A percentile compares a stretch with the other conserved stretches of the same genome.
Conservation (phyloP, 352 stramenopile genomes). For the Phytophthora foliorum region DNA sequence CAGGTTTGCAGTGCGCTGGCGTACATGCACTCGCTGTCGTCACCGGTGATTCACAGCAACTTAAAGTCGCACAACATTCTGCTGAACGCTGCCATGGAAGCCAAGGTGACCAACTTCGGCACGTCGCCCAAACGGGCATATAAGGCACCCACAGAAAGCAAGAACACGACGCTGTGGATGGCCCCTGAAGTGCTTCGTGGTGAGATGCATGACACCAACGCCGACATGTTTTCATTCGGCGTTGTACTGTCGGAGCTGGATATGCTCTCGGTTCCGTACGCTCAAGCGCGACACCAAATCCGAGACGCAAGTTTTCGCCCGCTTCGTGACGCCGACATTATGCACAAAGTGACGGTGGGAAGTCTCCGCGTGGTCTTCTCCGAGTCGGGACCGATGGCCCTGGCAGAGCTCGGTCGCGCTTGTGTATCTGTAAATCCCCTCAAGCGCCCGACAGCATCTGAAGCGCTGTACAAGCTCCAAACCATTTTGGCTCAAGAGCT, state of each 20-base stretch:
- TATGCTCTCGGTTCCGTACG: constrained; percentile 46
- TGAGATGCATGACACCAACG: constrained; percentile 76
- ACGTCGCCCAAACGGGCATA: constrained; percentile 33
- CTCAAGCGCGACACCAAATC: constrained; percentile 21
- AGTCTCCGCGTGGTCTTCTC: constrained; percentile 46
- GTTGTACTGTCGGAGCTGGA: constrained; percentile 82
- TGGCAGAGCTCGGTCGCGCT: constrained; percentile 37
- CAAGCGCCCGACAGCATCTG: constrained; percentile 36
- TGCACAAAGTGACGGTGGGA: constrained; percentile 46
- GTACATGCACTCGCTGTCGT: constrained; percentile 42
- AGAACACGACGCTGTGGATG: constrained; percentile 75
- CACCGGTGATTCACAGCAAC: constrained; percentile 40
- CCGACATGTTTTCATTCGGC: constrained; percentile 86
- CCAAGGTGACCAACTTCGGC: constrained; percentile 56
- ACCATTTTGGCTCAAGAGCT: constrained; percentile 34
- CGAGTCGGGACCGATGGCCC: constrained; percentile 7
- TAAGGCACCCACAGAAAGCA: constrained; percentile 38
- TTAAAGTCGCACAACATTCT: constrained; percentile 47
- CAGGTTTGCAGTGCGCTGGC: constrained; percentile 28
- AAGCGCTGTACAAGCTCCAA: constrained; percentile 51
- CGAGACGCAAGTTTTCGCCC: constrained; percentile 24
- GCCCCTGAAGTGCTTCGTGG: constrained; percentile 78
- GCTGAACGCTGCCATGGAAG: constrained; percentile 29
- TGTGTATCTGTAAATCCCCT: constrained; percentile 40
- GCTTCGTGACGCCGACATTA: constrained; percentile 38